These are phyloP conservation scores for Cladorrhinum samala DNA, from an alignment of 495 filamentous ascomycete species.

Conservation along the genomic window DNA sequence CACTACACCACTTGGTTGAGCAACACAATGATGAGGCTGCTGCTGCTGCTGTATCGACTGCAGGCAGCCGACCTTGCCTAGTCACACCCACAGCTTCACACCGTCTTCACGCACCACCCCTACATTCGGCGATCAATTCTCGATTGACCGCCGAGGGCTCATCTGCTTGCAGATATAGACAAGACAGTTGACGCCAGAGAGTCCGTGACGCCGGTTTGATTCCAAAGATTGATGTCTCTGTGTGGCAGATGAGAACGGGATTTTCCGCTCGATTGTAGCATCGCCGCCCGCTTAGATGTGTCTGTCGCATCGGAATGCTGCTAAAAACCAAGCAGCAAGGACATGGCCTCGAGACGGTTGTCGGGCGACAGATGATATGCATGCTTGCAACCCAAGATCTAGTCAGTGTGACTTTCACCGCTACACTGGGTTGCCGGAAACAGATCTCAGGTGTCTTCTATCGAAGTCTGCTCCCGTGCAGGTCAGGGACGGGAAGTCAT, in stretches of 20 bases:
- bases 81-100: neutral
- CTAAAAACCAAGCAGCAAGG: constrained; percentile 20
- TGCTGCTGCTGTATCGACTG: constrained; percentile 5
- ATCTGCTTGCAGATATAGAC: neutral
- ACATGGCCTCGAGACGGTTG: constrained; percentile 23
- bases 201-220: neutral
- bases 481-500: constrained; percentile 23
- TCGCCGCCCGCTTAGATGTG: constrained; percentile 6
- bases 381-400: constrained; percentile 33
- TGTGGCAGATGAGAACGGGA: constrained; percentile 1
- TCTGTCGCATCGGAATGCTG: constrained; percentile 7
- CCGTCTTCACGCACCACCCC: constrained; percentile 3
- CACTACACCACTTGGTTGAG: no score
- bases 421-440: constrained; percentile 26
- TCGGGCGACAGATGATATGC: constrained; percentile 30
- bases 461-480: constrained; percentile 16
- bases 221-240: neutral
- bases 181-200: neutral
- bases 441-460: constrained; percentile 20
- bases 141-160: constrained; percentile 8
- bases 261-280: constrained; percentile 11
- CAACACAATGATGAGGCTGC: constrained; percentile 1
- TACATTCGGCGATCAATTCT: constrained; percentile 1
- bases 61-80: neutral
- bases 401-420: constrained; percentile 29